Percentiles rank a stretch among this genome's conserved stretches.
Evolutionary conservation across 1,284 basidiomycete species (phyloP).

Genomic region (Termitomyces sp.): DNA sequence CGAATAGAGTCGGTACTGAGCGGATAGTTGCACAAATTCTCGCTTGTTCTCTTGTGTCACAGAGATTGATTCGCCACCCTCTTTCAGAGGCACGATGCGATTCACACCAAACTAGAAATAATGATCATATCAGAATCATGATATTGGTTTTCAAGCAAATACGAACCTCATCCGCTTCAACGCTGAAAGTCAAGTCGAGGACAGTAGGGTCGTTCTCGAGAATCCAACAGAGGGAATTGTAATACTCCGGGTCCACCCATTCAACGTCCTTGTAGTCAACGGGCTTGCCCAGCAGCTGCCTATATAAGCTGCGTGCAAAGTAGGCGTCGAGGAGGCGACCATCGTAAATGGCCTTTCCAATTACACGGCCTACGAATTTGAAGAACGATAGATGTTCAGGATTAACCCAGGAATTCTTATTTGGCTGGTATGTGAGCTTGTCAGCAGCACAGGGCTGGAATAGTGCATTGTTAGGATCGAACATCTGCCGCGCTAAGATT

Average conservation of each 20-base stretch:
- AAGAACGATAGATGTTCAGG: slow-evolving; percentile 96
- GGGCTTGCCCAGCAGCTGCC: slow-evolving; percentile 86
- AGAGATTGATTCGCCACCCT: slow-evolving; percentile 72
- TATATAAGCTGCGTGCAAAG: slow-evolving; percentile 93
- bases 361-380: slow-evolving; percentile 97
- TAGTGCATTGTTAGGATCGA: slow-evolving; percentile 98
- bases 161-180: slow-evolving; percentile 86
- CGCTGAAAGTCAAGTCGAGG: slow-evolving; percentile 84
- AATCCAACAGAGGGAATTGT: slow-evolving; percentile 90
- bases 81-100: slow-evolving; percentile 82
- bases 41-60: slow-evolving; percentile 96
- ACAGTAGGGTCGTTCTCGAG: slow-evolving; percentile 85
- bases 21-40: slow-evolving; percentile 92
- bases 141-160: not conserved
- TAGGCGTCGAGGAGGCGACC: slow-evolving; percentile 96
- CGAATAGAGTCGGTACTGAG: slow-evolving; percentile 88
- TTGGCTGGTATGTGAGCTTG: slow-evolving; percentile 92
- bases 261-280: slow-evolving; percentile 94
- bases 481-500: slow-evolving; percentile 96
- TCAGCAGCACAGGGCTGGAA: slow-evolving; percentile 98
- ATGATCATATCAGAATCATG: slow-evolving; percentile 4
- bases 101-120: slow-evolving; percentile 80
- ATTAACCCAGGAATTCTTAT: slow-evolving; percentile 92
- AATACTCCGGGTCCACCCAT: slow-evolving; percentile 96
- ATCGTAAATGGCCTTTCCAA: slow-evolving; percentile 95